Evolutionary conservation across 225 moss, liverwort and hornwort species (phyloP).

Genomic region (Pseudisothecium myosuroides): DNA sequence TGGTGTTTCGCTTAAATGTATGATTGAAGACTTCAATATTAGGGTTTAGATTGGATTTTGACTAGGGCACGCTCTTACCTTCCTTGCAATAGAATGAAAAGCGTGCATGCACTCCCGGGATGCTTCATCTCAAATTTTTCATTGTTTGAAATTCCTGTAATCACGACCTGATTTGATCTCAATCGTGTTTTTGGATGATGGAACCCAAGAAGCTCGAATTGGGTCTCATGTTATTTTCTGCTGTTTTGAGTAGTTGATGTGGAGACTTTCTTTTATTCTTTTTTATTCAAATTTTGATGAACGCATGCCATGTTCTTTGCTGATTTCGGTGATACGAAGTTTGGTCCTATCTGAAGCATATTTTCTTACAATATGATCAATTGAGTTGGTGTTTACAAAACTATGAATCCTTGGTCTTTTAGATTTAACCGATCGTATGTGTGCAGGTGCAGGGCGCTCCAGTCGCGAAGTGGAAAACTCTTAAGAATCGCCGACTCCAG

Average conservation of each 20-base stretch:
- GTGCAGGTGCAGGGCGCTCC: slow-evolving; percentile 60
- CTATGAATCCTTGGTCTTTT: background rate
- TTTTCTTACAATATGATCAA: background rate
- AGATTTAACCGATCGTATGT: background rate
- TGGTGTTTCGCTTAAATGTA: background rate
- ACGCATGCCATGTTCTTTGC: background rate
- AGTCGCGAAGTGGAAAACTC: slow-evolving; percentile 62
- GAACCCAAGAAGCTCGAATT: background rate
- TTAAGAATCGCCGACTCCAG: slow-evolving; percentile 77
- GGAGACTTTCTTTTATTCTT: background rate
- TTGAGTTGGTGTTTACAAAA: background rate
- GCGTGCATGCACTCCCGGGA: background rate
- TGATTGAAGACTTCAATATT: background rate
- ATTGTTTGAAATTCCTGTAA: no score
- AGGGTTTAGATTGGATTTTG: background rate
- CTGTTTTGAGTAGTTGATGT: background rate
- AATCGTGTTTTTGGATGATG: background rate
- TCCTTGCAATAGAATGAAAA: background rate
- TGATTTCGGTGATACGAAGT: background rate
- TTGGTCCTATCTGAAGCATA: background rate
- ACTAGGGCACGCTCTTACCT: no score
- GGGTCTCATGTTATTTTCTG: background rate
- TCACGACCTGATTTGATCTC: no score
- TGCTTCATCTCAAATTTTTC: background rate
- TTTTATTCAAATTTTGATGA: background rate